These are phyloP conservation scores for Viola pubescens DNA, from an alignment of 441 rosid species.

Conservation along the genomic window DNA sequence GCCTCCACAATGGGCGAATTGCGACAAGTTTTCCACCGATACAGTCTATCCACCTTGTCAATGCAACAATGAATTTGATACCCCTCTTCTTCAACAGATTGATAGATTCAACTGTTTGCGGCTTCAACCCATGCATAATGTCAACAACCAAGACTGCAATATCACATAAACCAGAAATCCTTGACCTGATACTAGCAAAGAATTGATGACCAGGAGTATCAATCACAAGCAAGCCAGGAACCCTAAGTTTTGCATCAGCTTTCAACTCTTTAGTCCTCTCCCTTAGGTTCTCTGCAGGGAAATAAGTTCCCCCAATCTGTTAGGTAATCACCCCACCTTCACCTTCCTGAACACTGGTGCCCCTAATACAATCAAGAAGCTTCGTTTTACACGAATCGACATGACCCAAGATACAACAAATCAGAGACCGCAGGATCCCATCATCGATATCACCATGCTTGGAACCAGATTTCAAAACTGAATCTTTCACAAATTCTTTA, in stretches of 20 bases:
- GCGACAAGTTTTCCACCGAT: slow-evolving; percentile 77
- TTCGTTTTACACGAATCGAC: slow-evolving; percentile 98
- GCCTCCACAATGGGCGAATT: slow-evolving; percentile 76
- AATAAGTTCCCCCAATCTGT: slow-evolving; percentile 97
- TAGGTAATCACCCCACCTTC: slow-evolving; percentile 99
- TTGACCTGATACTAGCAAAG: slow-evolving; percentile 80
- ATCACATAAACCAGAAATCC: slow-evolving; percentile 96
- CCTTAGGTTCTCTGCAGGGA: slow-evolving; percentile 73
- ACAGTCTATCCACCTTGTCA: slow-evolving; percentile 94
- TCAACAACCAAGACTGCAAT: slow-evolving; percentile 97
- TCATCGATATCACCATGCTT: too few species aligned
- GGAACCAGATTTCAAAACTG: too few species aligned
- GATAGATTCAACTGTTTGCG: slow-evolving; percentile 89
- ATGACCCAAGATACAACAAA: slow-evolving; percentile 99
- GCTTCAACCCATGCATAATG: slow-evolving; percentile 94
- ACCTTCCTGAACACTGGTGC: slow-evolving; percentile 98
- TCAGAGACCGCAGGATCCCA: slow-evolving; percentile 81
- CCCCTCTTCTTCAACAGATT: slow-evolving; percentile 84
- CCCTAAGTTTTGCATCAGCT: slow-evolving; percentile 85
- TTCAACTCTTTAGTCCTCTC: slow-evolving; percentile 96
- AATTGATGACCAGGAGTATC: slow-evolving; percentile 98
- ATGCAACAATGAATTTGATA: slow-evolving; percentile 85
- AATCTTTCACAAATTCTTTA: too few species aligned
- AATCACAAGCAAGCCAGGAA: slow-evolving; percentile 93
- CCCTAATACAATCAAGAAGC: slow-evolving; percentile 89